Conservation (phyloP, 495 filamentous ascomycete genomes). For the Articulospora tetracladia region DNA sequence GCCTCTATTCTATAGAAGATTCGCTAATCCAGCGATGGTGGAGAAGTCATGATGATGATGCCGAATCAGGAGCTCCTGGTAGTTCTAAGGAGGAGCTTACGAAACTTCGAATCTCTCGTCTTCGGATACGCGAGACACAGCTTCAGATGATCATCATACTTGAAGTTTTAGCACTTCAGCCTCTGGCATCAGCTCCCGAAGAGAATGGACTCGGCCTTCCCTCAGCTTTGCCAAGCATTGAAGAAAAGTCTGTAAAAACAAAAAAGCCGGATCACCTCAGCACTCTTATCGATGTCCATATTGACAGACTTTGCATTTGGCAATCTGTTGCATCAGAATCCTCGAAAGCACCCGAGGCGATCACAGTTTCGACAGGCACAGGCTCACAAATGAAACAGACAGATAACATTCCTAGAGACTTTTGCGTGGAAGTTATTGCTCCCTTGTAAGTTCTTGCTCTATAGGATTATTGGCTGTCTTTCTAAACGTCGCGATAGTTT, state of each 20-base stretch:
- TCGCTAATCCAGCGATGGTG: slow-evolving; percentile 80
- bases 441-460: slow-evolving; percentile 64
- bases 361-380: not conserved
- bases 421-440: slow-evolving; percentile 88
- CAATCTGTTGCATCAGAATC: slow-evolving; percentile 60
- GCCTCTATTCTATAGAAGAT: slow-evolving; percentile 72
- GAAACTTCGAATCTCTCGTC: slow-evolving; percentile 55
- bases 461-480: not conserved
- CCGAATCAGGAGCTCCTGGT: slow-evolving; percentile 31
- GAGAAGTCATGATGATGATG: slow-evolving; percentile 37
- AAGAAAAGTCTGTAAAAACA: slow-evolving; percentile 28
- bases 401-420: slow-evolving; percentile 49
- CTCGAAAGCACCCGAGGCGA: not conserved
- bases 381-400: slow-evolving; percentile 4
- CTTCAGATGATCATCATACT: slow-evolving; percentile 87
- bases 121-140: slow-evolving; percentile 77
- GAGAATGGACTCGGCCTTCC: slow-evolving; percentile 36
- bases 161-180: slow-evolving; percentile 78
- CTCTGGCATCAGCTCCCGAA: slow-evolving; percentile 30
- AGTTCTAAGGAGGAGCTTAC: slow-evolving; percentile 48
- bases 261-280: slow-evolving; percentile 40
- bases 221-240: slow-evolving; percentile 24
- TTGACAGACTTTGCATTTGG: slow-evolving; percentile 95
- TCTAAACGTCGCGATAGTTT: slow-evolving; percentile 50
- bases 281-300: slow-evolving; percentile 71